phyloP scores from a whole-genome alignment of 192 early-diverging fungal species.

The Haplosporangium gracile region DNA sequence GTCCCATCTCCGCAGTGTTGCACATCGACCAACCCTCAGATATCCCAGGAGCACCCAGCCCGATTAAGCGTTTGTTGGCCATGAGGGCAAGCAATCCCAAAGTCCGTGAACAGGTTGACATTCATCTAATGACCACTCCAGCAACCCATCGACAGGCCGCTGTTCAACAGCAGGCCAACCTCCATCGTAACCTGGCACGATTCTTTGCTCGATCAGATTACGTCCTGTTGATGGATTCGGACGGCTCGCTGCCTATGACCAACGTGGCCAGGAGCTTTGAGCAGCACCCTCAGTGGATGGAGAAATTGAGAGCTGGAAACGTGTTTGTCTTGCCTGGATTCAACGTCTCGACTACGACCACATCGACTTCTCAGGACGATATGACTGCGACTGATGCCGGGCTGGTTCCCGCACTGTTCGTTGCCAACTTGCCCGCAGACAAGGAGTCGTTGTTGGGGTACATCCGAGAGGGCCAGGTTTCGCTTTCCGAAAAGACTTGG shows the following conservation, averaged over 20 bases:
- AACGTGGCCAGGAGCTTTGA: slow-evolving; percentile 39
- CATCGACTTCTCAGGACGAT: not conserved
- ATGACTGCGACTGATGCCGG: not conserved
- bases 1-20: slow-evolving; percentile 66
- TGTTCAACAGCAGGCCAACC: slow-evolving; percentile 50
- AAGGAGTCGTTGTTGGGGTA: slow-evolving; percentile 40
- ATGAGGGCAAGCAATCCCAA: slow-evolving; percentile 46
- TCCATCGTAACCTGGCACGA: slow-evolving; percentile 65
- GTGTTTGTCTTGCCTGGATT: slow-evolving; percentile 64
- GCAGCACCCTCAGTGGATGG: slow-evolving; percentile 38
- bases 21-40: slow-evolving; percentile 50
- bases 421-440: slow-evolving; percentile 29
- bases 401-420: slow-evolving; percentile 17
- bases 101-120: slow-evolving; percentile 49
- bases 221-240: slow-evolving; percentile 48
- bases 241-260: slow-evolving; percentile 55
- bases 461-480: slow-evolving; percentile 33
- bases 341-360: slow-evolving; percentile 20
- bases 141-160: slow-evolving; percentile 24
- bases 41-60: slow-evolving; percentile 17
- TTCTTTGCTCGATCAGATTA: slow-evolving; percentile 64
- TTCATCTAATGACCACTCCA: slow-evolving; percentile 56
- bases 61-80: slow-evolving; percentile 28
- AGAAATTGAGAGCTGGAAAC: slow-evolving; percentile 53
- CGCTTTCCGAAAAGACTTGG: slow-evolving; percentile 61